These are phyloP conservation scores for Beauveria sp. DNA, from an alignment of 2,329 filamentous ascomycete genomes.

Conservation along the genomic window DNA sequence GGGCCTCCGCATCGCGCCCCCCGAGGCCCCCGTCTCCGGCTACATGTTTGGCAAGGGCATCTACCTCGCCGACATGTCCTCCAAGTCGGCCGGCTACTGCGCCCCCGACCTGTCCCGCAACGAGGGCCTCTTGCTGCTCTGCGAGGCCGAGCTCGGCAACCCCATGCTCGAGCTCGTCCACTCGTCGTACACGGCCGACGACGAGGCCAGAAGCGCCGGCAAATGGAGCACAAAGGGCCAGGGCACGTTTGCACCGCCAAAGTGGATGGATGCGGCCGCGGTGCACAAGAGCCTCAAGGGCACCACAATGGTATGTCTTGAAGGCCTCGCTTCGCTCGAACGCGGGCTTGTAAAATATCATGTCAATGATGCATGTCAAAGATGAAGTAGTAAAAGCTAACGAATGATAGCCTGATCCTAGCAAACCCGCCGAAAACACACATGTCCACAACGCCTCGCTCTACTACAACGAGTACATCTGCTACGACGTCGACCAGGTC, in stretches of 20 bases:
- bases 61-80: conserved; percentile 78
- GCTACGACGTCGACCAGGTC: conserved; percentile 62
- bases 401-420: conserved; percentile 39
- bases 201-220: conserved; percentile 51
- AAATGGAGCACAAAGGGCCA: conserved; percentile 63
- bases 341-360: neutral
- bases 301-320: conserved; percentile 55
- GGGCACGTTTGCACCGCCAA: conserved; percentile 54
- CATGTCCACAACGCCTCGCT: conserved; percentile 39
- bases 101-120: conserved; percentile 52
- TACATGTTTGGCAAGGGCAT: conserved; percentile 92
- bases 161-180: conserved; percentile 59
- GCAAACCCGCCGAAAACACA: conserved; percentile 38
- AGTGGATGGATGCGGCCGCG: conserved; percentile 67
- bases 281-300: conserved; percentile 60
- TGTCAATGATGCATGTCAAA: neutral
- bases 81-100: conserved; percentile 78
- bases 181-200: conserved; percentile 55
- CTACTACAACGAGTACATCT: conserved; percentile 67
- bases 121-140: conserved; percentile 69
- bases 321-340: neutral
- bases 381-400: neutral
- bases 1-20: conserved; percentile 82
- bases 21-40: conserved; percentile 68
- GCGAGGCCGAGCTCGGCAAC: conserved; percentile 68